A percentile compares a stretch with the other conserved stretches of the same genome.
phyloP scores from a whole-genome alignment of 352 stramenopile species.

The Pythium chondricola region DNA sequence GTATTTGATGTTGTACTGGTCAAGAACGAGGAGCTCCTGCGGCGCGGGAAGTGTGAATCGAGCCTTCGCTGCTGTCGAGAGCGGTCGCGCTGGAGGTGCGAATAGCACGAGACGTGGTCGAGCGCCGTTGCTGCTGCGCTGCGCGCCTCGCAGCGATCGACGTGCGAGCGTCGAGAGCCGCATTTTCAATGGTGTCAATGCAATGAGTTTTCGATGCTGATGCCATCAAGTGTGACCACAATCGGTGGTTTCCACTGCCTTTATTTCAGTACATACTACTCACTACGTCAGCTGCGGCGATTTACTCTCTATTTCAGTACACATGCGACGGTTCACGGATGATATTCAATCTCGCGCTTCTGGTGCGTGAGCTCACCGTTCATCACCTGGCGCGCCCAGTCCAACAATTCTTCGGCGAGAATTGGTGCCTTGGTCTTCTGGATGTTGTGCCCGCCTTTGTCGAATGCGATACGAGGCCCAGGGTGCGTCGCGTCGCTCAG shows the following conservation, averaged over 20 bases:
- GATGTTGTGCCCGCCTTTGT: slow-evolving; percentile 40
- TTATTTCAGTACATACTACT: too few species aligned
- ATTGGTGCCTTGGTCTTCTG: slow-evolving; percentile 34
- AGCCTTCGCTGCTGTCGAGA: background rate
- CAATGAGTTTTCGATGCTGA: too few species aligned
- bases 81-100: too few species aligned
- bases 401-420: slow-evolving; percentile 18
- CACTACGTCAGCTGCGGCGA: too few species aligned
- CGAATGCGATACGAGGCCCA: slow-evolving; percentile 31
- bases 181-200: too few species aligned
- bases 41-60: background rate
- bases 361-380: background rate
- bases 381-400: slow-evolving; percentile 20
- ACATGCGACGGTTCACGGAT: slow-evolving; percentile 1
- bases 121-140: background rate
- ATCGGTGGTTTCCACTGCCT: too few species aligned
- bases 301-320: slow-evolving; percentile 7
- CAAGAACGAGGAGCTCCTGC: background rate
- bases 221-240: too few species aligned
- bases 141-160: background rate
- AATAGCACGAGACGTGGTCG: too few species aligned
- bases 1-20: slow-evolving; percentile 12
- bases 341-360: background rate
- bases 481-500: slow-evolving; percentile 10
- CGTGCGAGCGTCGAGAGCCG: background rate